Evolutionary conservation across 1,139 yeast genomes (phyloP).

Genomic region (Blastobotrys arbuscula): DNA sequence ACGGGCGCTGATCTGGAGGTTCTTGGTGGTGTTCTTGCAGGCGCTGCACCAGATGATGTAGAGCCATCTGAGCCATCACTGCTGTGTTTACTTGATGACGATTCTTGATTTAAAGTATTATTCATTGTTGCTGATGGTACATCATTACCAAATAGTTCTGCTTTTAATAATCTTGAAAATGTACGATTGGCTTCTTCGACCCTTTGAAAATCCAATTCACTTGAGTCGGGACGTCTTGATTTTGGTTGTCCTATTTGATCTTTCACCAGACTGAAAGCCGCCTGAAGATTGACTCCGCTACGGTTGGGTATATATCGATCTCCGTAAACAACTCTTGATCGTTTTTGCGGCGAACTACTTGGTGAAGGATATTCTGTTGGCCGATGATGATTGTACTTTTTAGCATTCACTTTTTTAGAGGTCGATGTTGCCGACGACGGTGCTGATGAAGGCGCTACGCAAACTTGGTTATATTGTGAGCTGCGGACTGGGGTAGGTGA

Average conservation of each 20-base stretch:
- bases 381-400: neutral
- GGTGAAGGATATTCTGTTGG: conserved; percentile 9
- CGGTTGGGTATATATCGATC: conserved; percentile 86
- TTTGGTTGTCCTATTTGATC: conserved; percentile 37
- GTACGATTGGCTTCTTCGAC: conserved; percentile 84
- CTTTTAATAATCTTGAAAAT: conserved; percentile 76
- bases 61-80: neutral
- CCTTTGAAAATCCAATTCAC: conserved; percentile 60
- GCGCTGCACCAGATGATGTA: neutral
- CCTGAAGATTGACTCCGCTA: conserved; percentile 79
- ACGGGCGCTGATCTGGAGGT: conserved; percentile 34
- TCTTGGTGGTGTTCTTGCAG: conserved; percentile 26
- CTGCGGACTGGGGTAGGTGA: conserved; percentile 9
- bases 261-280: conserved; percentile 68
- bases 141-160: conserved; percentile 87
- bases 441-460: conserved; percentile 2
- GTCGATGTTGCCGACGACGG: neutral
- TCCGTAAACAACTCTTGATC: conserved; percentile 45
- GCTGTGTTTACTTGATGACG: neutral
- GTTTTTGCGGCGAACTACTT: conserved; percentile 6
- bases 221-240: conserved; percentile 36
- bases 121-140: conserved; percentile 50
- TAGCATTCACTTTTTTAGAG: neutral
- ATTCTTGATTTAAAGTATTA: conserved; percentile 12
- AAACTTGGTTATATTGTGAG: neutral